Percentiles rank a stretch among this genome's conserved stretches.
Evolutionary conservation across 192 early-diverging fungal genomes (phyloP).

Genomic region (Coemansia guatemalensis): DNA sequence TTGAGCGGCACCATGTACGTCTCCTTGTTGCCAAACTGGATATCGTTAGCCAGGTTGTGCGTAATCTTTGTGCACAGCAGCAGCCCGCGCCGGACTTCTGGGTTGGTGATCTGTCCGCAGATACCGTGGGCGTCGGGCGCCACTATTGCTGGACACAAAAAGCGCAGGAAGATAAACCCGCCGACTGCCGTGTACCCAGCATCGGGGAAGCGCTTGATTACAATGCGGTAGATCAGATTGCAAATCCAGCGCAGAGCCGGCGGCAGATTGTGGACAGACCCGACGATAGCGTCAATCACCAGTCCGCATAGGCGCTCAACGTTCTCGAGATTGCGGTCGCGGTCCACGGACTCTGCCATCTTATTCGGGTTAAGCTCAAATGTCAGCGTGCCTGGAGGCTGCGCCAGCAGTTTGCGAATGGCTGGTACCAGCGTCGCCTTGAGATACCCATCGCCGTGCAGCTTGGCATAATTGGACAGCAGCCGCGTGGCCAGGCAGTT

Average conservation of each 20-base stretch:
- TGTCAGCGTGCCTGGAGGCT: conserved; percentile 65
- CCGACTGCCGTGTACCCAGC: conserved; percentile 87
- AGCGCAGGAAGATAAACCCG: conserved; percentile 93
- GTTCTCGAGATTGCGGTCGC: conserved; percentile 74
- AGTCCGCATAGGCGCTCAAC: conserved; percentile 70
- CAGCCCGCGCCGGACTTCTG: conserved; percentile 82
- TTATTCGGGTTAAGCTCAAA: conserved; percentile 91
- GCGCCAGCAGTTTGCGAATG: conserved; percentile 65
- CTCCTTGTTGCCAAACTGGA: conserved; percentile 94
- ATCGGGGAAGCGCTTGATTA: conserved; percentile 79
- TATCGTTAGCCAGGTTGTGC: conserved; percentile 94
- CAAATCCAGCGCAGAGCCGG: conserved; percentile 77
- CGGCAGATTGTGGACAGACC: conserved; percentile 70
- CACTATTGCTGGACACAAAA: conserved; percentile 94
- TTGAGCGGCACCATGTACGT: conserved; percentile 93
- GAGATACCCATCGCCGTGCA: conserved; percentile 79
- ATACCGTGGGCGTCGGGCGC: conserved; percentile 84
- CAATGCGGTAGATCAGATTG: conserved; percentile 72
- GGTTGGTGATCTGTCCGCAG: conserved; percentile 59
- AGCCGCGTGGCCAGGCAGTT: conserved; percentile 91
- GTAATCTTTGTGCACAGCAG: conserved; percentile 93
- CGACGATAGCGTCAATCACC: conserved; percentile 83
- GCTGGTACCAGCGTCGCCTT: conserved; percentile 78
- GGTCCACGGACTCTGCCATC: conserved; percentile 65
- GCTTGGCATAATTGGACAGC: conserved; percentile 80